Evolutionary conservation across 306 rosid genomes (phyloP), one percentile per base, ranked within the genome.

Genomic region (Cicer chorassanicum): DNA sequence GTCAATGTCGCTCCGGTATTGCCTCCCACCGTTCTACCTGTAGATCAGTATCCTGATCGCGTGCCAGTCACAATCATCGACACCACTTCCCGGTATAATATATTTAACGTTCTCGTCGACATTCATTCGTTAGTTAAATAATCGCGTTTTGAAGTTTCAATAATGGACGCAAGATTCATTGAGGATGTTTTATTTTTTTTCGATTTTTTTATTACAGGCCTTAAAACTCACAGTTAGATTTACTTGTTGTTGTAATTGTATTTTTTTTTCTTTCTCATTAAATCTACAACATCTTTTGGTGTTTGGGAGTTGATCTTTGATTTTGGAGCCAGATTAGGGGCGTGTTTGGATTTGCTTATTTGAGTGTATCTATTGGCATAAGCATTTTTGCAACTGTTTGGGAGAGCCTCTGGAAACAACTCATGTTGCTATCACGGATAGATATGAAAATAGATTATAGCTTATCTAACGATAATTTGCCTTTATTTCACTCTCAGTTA

Each of bases 61-160:
- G 97, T 95, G 10, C 98, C 99, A 18, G 86, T 93, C 70, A 95
- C 96, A 5, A 86, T 95, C 64, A 87, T 95, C 51, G 99, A 95
- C 69, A 90, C 99, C 51, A 88, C 99, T 8, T 95, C 99, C 19
- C 92, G 92, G 99, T 95, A 80, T 57, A 36, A 0, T 21, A 51
- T 3, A 9, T 29, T 9, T n/a, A 11, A 5, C 8, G 6, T 18
- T 29, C 8, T 57, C 1, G 8, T 79, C 6, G 24, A 9, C 24
- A 54, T 41, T 70, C 46, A 34, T 41, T 73, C 64, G 11, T 49
- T 2, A 61, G 24, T 9, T 0, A 5, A 15, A 6, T 7, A 9
- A 48, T 14, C 8, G 11, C 13, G 14, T 13, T 72, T 46, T 21
- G 34, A 42, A 41, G 65, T 46, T 65, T 65, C 2, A 48, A n/a